Evolutionary conservation across 1,139 yeast species (phyloP).

Genomic region (Pichia norvegensis): DNA sequence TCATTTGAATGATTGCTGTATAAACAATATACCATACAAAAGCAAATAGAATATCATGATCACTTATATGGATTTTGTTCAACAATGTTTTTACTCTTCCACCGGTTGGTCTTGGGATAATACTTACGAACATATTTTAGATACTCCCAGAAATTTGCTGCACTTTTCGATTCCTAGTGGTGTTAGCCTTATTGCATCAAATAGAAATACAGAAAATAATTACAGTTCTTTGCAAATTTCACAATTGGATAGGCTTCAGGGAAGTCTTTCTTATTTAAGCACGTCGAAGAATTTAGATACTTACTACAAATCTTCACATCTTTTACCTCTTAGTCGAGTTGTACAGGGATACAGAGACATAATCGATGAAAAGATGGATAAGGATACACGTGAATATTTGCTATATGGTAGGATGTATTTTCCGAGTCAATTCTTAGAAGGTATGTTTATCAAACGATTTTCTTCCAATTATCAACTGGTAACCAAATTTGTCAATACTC

Average conservation of each 20-base stretch:
- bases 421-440: conserved; percentile 84
- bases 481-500: conserved; percentile 63
- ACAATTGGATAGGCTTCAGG: conserved; percentile 62
- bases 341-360: conserved; percentile 69
- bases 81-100: conserved; percentile 56
- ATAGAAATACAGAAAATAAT: conserved; percentile 62
- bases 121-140: conserved; percentile 63
- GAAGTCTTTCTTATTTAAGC: conserved; percentile 77
- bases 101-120: conserved; percentile 77
- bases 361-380: neutral
- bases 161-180: conserved; percentile 74
- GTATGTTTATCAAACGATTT: conserved; percentile 69
- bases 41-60: conserved; percentile 53
- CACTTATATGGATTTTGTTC: conserved; percentile 78
- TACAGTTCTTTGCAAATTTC: conserved; percentile 71
- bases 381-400: conserved; percentile 23
- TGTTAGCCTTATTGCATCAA: conserved; percentile 56
- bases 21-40: too few species aligned
- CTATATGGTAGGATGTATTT: conserved; percentile 82
- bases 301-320: conserved; percentile 42
- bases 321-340: conserved; percentile 59
- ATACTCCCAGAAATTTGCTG: conserved; percentile 61
- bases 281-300: conserved; percentile 51
- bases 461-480: conserved; percentile 55
- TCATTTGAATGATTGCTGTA: too few species aligned